Percentiles rank a stretch among this genome's conserved stretches.
These are phyloP conservation scores for Alternaria sp. DNA, from an alignment of 2,329 filamentous ascomycete species.

Conservation along the genomic window DNA sequence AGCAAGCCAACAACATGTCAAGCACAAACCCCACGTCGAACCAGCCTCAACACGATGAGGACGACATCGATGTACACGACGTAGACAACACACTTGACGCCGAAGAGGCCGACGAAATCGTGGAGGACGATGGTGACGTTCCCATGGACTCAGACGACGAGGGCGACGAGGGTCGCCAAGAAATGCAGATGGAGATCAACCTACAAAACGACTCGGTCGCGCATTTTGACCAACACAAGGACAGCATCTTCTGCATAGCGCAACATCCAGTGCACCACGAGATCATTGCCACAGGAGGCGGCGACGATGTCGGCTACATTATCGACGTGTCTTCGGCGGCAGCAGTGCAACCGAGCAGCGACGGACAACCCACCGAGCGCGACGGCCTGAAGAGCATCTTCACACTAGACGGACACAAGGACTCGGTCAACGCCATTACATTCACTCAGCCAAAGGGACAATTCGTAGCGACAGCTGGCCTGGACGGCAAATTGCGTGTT, in stretches of 20 bases:
- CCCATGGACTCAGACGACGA: conserved; percentile 82
- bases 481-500: conserved; percentile 83
- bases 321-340: conserved; percentile 75
- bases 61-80: conserved; percentile 61
- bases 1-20: conserved; percentile 28
- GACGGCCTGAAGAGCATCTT: conserved; percentile 73
- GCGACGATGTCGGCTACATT: conserved; percentile 86
- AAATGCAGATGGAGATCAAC: conserved; percentile 71
- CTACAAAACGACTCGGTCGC: conserved; percentile 92
- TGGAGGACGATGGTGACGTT: conserved; percentile 72
- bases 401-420: conserved; percentile 86
- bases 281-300: conserved; percentile 87
- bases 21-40: conserved; percentile 30
- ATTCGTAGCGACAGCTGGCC: conserved; percentile 83
- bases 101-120: conserved; percentile 81
- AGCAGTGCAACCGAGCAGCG: conserved; percentile 68
- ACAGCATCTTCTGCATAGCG: conserved; percentile 94
- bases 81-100: conserved; percentile 78
- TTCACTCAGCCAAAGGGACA: conserved; percentile 88
- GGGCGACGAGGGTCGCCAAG: conserved; percentile 61
- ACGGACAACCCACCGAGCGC: conserved; percentile 63
- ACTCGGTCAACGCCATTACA: conserved; percentile 85
- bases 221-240: conserved; percentile 89
- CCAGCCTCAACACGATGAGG: conserved; percentile 41
- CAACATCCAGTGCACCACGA: conserved; percentile 83